Evolutionary conservation across 345 rosid species (phyloP).

Genomic region (Populus euphratica): DNA sequence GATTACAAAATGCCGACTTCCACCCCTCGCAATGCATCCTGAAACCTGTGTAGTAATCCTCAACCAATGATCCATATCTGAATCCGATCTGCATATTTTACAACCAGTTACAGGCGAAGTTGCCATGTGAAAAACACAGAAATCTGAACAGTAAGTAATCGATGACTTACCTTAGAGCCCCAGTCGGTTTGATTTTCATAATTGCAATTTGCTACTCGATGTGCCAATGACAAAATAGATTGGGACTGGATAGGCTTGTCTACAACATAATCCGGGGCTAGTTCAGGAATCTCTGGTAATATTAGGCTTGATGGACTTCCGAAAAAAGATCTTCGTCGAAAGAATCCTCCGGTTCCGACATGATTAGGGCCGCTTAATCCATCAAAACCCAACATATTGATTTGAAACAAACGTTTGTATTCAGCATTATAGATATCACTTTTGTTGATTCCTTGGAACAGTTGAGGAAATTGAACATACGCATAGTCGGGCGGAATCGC

Average conservation of each 20-base stretch:
- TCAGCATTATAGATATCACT: slow-evolving; percentile 55
- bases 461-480: slow-evolving; percentile 75
- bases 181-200: slow-evolving; percentile 55
- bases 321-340: slow-evolving; percentile 49
- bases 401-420: slow-evolving; percentile 32
- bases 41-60: slow-evolving; percentile 63
- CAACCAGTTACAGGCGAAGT: not conserved
- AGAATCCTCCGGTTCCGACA: slow-evolving; percentile 64
- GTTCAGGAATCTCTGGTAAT: slow-evolving; percentile 33
- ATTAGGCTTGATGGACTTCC: slow-evolving; percentile 37
- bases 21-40: slow-evolving; percentile 61
- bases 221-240: slow-evolving; percentile 39
- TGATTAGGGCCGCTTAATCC: slow-evolving; percentile 46
- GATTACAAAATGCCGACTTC: slow-evolving; percentile 55
- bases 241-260: slow-evolving; percentile 29
- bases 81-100: slow-evolving; percentile 46
- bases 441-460: slow-evolving; percentile 43
- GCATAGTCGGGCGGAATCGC: slow-evolving; percentile 20
- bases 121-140: no score
- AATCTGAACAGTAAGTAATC: no score
- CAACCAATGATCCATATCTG: slow-evolving; percentile 71
- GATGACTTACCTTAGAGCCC: slow-evolving; percentile 52
- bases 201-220: slow-evolving; percentile 45
- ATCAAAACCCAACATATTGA: slow-evolving; percentile 49
- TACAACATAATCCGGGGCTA: slow-evolving; percentile 23